These are phyloP conservation scores for Cyclotella atomus DNA, from an alignment of 108 stramenopile genomes.

Conservation along the genomic window DNA sequence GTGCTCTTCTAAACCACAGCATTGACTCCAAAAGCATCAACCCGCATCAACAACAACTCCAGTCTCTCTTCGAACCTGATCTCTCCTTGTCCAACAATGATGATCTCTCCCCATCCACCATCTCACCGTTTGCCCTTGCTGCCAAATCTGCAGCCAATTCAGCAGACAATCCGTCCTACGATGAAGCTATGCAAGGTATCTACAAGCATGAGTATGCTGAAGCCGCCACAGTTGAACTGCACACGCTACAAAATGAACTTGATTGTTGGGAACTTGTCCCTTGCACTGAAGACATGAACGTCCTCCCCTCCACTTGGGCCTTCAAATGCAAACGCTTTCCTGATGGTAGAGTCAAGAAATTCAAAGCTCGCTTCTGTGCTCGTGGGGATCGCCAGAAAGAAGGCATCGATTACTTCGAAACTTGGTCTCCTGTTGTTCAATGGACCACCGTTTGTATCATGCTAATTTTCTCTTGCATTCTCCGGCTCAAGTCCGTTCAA, in stretches of 20 bases:
- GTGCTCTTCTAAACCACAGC: too few relatives aligned
- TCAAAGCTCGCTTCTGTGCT: constrained; percentile 56
- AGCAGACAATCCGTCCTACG: background rate
- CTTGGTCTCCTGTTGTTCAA: constrained; percentile 51
- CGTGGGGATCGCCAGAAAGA: constrained; percentile 41
- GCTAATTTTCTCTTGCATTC: constrained; percentile 18
- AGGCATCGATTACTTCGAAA: constrained; percentile 31
- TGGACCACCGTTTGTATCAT: constrained; percentile 44
- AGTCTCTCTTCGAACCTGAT: background rate
- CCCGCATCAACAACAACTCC: too few relatives aligned
- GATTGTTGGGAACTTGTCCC: background rate
- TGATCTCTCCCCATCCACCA: background rate
- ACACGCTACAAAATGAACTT: background rate
- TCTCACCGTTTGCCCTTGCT: background rate
- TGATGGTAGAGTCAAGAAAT: constrained; percentile 48
- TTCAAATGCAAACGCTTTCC: too few relatives aligned
- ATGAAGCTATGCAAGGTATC: background rate
- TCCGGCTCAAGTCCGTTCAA: background rate
- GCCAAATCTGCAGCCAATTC: background rate
- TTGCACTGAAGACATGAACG: background rate
- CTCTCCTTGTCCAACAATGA: background rate
- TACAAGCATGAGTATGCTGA: background rate
- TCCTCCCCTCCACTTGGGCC: constrained; percentile 9
- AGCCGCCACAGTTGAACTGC: background rate
- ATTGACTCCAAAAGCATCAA: background rate